phyloP scores from a whole-genome alignment of 208 protist genomes.

The Leishmania arabica region DNA sequence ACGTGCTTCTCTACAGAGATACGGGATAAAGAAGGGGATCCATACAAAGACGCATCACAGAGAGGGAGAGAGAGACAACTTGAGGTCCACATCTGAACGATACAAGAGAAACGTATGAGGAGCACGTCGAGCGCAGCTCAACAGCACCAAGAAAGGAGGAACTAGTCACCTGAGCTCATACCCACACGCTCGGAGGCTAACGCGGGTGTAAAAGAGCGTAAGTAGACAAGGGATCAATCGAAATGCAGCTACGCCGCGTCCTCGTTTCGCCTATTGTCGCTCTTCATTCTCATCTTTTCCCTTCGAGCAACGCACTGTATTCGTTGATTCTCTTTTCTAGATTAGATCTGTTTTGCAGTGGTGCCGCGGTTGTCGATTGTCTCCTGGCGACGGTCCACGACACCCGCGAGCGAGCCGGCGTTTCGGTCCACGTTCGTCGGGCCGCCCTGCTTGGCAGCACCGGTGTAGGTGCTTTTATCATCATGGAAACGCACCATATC shows the following conservation, averaged over 20 bases:
- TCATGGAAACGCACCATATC: slow-evolving; percentile 91
- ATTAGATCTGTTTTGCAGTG: slow-evolving; percentile 74
- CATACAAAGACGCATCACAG: background rate
- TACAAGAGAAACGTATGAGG: background rate
- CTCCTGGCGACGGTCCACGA: slow-evolving; percentile 80
- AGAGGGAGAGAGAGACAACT: background rate
- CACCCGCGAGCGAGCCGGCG: slow-evolving; percentile 74
- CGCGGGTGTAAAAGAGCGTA: background rate
- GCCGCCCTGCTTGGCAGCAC: slow-evolving; percentile 87
- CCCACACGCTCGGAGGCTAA: background rate
- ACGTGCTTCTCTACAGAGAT: background rate
- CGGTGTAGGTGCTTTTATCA: slow-evolving; percentile 91
- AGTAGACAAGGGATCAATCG: background rate
- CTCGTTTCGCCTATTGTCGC: background rate
- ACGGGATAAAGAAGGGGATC: background rate
- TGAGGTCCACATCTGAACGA: background rate
- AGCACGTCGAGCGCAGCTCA: background rate
- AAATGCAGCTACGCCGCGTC: too few relatives aligned
- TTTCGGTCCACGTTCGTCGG: slow-evolving; percentile 92
- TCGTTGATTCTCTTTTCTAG: background rate
- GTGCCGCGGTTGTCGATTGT: slow-evolving; percentile 80
- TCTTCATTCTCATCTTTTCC: background rate
- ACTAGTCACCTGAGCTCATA: background rate
- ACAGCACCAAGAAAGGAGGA: too few relatives aligned
- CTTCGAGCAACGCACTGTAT: background rate